A percentile compares a stretch with the other conserved stretches of the same genome.
These are phyloP conservation scores for Exophiala sp. DNA, from an alignment of 2,329 filamentous ascomycete species.

Conservation along the genomic window DNA sequence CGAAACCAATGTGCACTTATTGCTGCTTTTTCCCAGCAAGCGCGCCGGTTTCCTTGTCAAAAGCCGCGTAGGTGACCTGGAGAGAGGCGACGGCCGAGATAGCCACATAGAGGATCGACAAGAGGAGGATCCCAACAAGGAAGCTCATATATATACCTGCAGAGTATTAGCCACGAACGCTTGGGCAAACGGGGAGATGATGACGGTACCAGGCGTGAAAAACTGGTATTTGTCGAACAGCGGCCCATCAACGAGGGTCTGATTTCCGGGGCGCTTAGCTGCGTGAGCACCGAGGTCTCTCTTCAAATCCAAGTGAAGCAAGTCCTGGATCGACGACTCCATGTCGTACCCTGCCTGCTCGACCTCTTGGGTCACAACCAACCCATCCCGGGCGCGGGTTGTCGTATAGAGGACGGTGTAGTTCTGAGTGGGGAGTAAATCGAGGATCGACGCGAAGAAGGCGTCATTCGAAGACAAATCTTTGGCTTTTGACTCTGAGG, in stretches of 20 bases:
- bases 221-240: slow-evolving; percentile 94
- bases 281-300: slow-evolving; percentile 47
- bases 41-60: slow-evolving; percentile 94
- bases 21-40: slow-evolving; percentile 31
- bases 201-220: slow-evolving; percentile 69
- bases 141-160: slow-evolving; percentile 85
- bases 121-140: slow-evolving; percentile 61
- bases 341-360: slow-evolving; percentile 53
- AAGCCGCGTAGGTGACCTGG: slow-evolving; percentile 86
- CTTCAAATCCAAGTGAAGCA: slow-evolving; percentile 68
- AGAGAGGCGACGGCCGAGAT: slow-evolving; percentile 71
- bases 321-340: slow-evolving; percentile 56
- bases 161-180: slow-evolving; percentile 5
- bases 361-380: slow-evolving; percentile 27
- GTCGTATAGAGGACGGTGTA: slow-evolving; percentile 75
- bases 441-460: slow-evolving; percentile 44
- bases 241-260: slow-evolving; percentile 35
- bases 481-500: slow-evolving; percentile 9
- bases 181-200: neutral
- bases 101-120: slow-evolving; percentile 73
- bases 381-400: slow-evolving; percentile 45
- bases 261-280: slow-evolving; percentile 25
- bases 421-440: slow-evolving; percentile 44
- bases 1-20: too few relatives aligned
- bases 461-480: slow-evolving; percentile 34